Evolutionary conservation across 495 filamentous ascomycete genomes (phyloP), one percentile per base, ranked within the genome.

Genomic region (Penicillium turbatum): DNA sequence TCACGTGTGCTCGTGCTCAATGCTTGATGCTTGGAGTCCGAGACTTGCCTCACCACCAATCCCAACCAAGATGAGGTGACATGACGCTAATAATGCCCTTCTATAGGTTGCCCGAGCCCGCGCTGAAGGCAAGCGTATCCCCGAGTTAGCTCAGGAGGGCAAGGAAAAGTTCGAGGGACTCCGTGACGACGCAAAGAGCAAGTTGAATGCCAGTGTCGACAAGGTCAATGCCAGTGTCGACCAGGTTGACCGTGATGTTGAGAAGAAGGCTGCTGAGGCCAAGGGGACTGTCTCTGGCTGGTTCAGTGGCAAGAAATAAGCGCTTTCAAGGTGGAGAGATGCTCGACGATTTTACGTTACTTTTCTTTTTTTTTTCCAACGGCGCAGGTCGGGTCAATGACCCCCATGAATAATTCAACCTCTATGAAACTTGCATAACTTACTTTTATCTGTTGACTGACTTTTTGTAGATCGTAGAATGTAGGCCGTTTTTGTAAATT

Each of bases 221-320:
- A 70, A 67, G 42, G 62, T 79, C 54, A 88, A 92, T 39, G 52
- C 59, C 12, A 63, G 68, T 9, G 67, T 80, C 15, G 78, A 83
- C 27, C 70, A 73, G 45, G 63, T 79, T 26, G 90, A 93, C 67
- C 80, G 81, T 53, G 89, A 84, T 61, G 80, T 95, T 21, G 88
- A 90, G 74, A 75, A 85, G 59, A 83, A 84, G 60, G 82, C 90
- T 11, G 68, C 82, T 6, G 87, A 92, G 68, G 86, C 89, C 9
- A 95, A 95, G 82, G 80, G 83, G 47, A 81, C 81, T 16, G 69
- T 93, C 53, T 85, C 84, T 26, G 82, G 85, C 48, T 96, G 90
- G 90, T 92, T 95, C 56, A 84, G 88, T 31, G 62, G 74, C 32
- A 82, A 81, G 66, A 80, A 84, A 67, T 87, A 82, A 36, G 16